phyloP scores from a whole-genome alignment of 805 yeast species.

The Teunomyces stri region DNA sequence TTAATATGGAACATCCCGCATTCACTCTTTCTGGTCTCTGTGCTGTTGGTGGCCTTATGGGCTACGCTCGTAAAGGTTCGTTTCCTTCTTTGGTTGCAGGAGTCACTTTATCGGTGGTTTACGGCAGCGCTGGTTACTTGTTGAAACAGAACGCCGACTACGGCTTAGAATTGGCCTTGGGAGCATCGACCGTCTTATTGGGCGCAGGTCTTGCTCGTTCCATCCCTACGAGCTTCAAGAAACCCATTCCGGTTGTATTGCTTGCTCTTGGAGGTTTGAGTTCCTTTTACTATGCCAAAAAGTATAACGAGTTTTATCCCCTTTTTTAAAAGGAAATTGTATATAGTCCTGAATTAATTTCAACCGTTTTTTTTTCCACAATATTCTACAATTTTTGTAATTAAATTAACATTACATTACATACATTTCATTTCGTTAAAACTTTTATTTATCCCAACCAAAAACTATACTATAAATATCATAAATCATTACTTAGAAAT shows the following conservation, averaged over 20 bases:
- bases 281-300: slow-evolving; percentile 66
- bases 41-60: slow-evolving; percentile 68
- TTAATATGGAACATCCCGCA: slow-evolving; percentile 72
- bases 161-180: slow-evolving; percentile 80
- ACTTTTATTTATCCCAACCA: background rate
- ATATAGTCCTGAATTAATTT: background rate
- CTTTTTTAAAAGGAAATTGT: background rate
- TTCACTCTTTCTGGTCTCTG: slow-evolving; percentile 67
- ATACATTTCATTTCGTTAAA: too few species aligned
- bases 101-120: slow-evolving; percentile 52
- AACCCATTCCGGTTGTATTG: slow-evolving; percentile 74
- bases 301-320: slow-evolving; percentile 70
- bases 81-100: slow-evolving; percentile 83
- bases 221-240: slow-evolving; percentile 52
- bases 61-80: slow-evolving; percentile 66
- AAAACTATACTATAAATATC: background rate
- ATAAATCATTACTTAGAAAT: slow-evolving; percentile 3
- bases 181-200: slow-evolving; percentile 62
- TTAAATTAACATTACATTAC: too few species aligned
- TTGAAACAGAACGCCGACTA: slow-evolving; percentile 68
- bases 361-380: background rate
- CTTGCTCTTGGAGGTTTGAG: slow-evolving; percentile 62
- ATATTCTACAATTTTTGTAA: background rate
- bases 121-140: slow-evolving; percentile 73
- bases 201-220: slow-evolving; percentile 76